These are phyloP conservation scores for Termitomyces sp. DNA, from an alignment of 768 basidiomycete species.

Conservation along the genomic window DNA sequence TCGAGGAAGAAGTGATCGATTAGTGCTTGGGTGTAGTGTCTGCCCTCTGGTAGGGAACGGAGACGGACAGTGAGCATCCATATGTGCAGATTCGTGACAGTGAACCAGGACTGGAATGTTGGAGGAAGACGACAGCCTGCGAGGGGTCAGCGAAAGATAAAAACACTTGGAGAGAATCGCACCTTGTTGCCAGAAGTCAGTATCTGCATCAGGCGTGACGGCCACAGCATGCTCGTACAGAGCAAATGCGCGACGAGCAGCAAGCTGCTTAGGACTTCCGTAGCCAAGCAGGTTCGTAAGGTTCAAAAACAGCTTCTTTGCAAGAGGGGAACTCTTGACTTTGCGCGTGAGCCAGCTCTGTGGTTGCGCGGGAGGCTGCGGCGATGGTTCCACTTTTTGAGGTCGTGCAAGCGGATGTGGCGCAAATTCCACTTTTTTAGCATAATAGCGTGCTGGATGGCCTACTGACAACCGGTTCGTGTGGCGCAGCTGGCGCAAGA, in stretches of 20 bases:
- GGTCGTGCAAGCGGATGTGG: not conserved
- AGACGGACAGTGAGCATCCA: slow-evolving; percentile 88
- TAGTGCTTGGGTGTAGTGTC: slow-evolving; percentile 69
- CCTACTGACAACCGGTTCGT: not conserved
- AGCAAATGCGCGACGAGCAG: slow-evolving; percentile 50
- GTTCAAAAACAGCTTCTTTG: slow-evolving; percentile 38
- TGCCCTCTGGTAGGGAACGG: slow-evolving; percentile 74
- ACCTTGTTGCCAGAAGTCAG: slow-evolving; percentile 63
- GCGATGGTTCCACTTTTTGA: not conserved
- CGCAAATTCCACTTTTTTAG: not conserved
- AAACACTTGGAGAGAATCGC: slow-evolving; percentile 13
- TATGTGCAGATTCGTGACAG: slow-evolving; percentile 85
- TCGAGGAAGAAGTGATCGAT: slow-evolving; percentile 96
- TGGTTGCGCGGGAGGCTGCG: not conserved
- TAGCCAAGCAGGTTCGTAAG: slow-evolving; percentile 55
- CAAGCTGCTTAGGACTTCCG: slow-evolving; percentile 52
- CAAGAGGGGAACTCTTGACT: slow-evolving; percentile 43
- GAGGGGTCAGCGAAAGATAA: slow-evolving; percentile 3
- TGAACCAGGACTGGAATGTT: slow-evolving; percentile 97
- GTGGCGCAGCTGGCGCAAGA: slow-evolving; percentile 10
- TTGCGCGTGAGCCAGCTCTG: slow-evolving; percentile 49
- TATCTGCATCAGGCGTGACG: slow-evolving; percentile 51
- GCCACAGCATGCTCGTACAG: slow-evolving; percentile 57
- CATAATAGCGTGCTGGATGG: not conserved
- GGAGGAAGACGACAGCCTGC: slow-evolving; percentile 81